Conservation (phyloP, 164 flowering plant species). For the Nymphaea colorata region DNA sequence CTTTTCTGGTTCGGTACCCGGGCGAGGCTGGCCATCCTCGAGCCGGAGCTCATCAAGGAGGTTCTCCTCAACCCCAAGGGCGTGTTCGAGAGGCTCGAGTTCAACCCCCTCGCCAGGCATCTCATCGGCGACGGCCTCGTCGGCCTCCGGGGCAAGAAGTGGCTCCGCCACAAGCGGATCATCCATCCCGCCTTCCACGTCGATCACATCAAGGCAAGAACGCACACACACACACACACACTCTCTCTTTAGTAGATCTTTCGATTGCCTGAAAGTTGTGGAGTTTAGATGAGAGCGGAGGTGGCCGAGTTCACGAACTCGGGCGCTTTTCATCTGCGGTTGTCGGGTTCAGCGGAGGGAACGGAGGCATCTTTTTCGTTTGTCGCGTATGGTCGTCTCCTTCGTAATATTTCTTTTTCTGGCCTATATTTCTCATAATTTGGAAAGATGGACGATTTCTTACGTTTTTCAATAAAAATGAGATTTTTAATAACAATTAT, state of each 20-base stretch:
- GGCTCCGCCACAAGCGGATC: constrained; percentile 9
- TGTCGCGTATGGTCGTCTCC: too few species aligned
- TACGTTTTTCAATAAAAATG: too few species aligned
- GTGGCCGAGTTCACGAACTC: too few species aligned
- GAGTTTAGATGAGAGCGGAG: too few species aligned
- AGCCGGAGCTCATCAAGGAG: constrained; percentile 9
- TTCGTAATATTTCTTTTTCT: too few species aligned
- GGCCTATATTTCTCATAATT: too few species aligned
- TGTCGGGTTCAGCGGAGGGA: too few species aligned
- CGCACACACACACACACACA: too few species aligned
- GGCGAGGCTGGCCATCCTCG: constrained; percentile 7
- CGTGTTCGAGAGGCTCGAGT: constrained; percentile 1
- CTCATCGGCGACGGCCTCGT: constrained; percentile 10
- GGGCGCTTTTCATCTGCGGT: too few species aligned
- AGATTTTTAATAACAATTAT: too few species aligned
- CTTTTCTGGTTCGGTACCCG: constrained; percentile 9
- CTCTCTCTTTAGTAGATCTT: background rate
- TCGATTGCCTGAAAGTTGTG: background rate
- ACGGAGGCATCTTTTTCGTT: too few species aligned
- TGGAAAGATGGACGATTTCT: too few species aligned
- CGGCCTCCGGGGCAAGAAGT: constrained; percentile 7
- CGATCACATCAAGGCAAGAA: constrained; percentile 12
- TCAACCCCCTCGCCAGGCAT: constrained; percentile 7
- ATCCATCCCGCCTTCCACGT: constrained; percentile 7
- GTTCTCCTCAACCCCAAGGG: constrained; percentile 7